A percentile compares a stretch with the other conserved stretches of the same genome.
Evolutionary conservation across 2,329 filamentous ascomycete genomes (phyloP).

Genomic region (Cordyceps fumosorosea): DNA sequence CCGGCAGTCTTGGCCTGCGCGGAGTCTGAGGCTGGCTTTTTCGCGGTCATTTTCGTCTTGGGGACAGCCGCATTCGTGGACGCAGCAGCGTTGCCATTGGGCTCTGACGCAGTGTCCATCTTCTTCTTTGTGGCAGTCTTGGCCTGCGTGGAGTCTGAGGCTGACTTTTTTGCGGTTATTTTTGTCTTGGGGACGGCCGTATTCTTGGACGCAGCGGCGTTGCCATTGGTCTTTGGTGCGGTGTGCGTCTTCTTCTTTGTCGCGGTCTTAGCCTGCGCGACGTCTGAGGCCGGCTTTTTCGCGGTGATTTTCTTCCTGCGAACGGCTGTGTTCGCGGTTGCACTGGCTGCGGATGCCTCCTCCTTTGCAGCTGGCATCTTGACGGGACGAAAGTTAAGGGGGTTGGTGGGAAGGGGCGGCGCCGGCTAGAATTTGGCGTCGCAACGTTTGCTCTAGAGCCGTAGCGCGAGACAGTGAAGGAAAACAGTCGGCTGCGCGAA

Average conservation of each 20-base stretch:
- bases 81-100: neutral
- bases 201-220: neutral
- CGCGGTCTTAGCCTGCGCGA: too few relatives aligned
- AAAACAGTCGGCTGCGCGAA: neutral
- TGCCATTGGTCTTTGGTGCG: too few relatives aligned
- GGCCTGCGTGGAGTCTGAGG: too few relatives aligned
- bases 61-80: neutral
- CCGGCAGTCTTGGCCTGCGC: slow-evolving; percentile 18
- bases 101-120: too few relatives aligned
- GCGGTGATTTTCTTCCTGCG: too few relatives aligned
- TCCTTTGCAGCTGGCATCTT: slow-evolving; percentile 8
- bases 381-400: neutral
- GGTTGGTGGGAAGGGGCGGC: neutral
- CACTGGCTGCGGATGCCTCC: neutral
- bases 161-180: too few relatives aligned
- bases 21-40: slow-evolving; percentile 1
- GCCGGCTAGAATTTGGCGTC: neutral
- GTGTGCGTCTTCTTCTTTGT: neutral
- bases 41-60: neutral
- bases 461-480: neutral
- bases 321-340: neutral
- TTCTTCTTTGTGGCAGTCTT: neutral
- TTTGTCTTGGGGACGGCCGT: neutral
- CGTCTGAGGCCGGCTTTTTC: too few relatives aligned
- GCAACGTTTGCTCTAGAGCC: neutral